phyloP scores from a whole-genome alignment of 2,329 filamentous ascomycete species.

The Ophiosphaerella narmari region DNA sequence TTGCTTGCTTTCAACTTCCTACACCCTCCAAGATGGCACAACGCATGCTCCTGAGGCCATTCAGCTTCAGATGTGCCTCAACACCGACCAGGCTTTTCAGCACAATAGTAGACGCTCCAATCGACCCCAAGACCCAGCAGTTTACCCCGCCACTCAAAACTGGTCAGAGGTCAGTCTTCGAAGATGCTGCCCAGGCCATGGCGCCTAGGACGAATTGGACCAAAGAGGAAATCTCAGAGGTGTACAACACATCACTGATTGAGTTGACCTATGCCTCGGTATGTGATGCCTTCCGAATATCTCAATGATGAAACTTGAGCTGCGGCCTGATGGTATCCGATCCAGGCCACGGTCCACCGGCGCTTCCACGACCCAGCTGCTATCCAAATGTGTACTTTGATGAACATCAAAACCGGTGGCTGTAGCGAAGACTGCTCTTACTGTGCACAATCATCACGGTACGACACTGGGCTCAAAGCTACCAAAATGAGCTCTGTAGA shows the following conservation, averaged over 20 bases:
- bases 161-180: constrained; percentile 25
- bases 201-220: constrained; percentile 76
- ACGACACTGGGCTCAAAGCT: constrained; percentile 77
- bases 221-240: constrained; percentile 76
- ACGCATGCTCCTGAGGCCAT: background rate
- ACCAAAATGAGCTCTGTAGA: constrained; percentile 80
- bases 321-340: constrained; percentile 6
- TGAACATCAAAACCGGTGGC: constrained; percentile 96
- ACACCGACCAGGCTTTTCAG: constrained; percentile 26
- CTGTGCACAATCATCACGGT: constrained; percentile 85
- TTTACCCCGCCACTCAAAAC: constrained; percentile 14
- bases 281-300: constrained; percentile 18
- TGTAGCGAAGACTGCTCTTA: constrained; percentile 93
- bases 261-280: constrained; percentile 78
- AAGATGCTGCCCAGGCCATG: constrained; percentile 62
- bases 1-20: no score
- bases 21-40: background rate
- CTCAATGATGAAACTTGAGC: background rate
- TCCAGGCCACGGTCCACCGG: constrained; percentile 74
- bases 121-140: constrained; percentile 29
- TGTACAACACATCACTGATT: constrained; percentile 82
- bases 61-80: constrained; percentile 3
- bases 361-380: constrained; percentile 82
- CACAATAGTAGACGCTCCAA: constrained; percentile 38
- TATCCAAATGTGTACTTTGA: constrained; percentile 90